These are phyloP conservation scores for Thamnidium elegans DNA, from an alignment of 192 early-diverging fungal species.

Conservation along the genomic window DNA sequence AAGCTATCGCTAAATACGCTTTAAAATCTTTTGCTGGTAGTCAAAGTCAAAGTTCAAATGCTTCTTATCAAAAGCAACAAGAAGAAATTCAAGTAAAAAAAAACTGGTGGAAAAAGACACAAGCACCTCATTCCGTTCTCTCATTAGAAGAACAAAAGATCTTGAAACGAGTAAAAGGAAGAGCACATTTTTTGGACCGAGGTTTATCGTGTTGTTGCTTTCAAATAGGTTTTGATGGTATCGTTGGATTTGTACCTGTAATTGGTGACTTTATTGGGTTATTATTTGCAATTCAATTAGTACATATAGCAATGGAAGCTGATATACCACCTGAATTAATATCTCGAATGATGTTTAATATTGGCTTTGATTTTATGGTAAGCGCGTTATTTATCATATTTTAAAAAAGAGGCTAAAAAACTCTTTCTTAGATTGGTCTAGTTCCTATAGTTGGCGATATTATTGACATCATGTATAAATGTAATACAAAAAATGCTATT, in stretches of 20 bases:
- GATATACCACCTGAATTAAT: constrained; percentile 37
- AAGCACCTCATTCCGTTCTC: constrained; percentile 3
- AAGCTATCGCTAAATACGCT: constrained; percentile 13
- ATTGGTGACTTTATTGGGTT: constrained; percentile 42
- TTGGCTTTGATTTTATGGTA: constrained; percentile 46
- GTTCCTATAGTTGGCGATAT: constrained; percentile 47
- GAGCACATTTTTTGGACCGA: constrained; percentile 42
- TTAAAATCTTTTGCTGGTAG: constrained; percentile 1
- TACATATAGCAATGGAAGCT: constrained; percentile 39
- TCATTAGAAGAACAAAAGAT: constrained; percentile 21
- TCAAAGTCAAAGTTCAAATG: too few species aligned
- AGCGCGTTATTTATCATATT: neutral
- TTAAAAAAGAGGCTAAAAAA: too few species aligned
- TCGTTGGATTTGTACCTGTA: constrained; percentile 46
- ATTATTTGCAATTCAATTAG: constrained; percentile 33
- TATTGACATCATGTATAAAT: constrained; percentile 47
- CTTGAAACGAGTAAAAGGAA: constrained; percentile 36
- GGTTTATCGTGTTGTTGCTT: constrained; percentile 35
- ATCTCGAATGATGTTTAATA: constrained; percentile 39
- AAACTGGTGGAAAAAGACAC: constrained; percentile 14
- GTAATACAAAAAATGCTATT: constrained; percentile 46
- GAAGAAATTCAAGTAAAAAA: neutral
- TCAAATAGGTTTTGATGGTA: constrained; percentile 39
- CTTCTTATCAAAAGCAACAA: neutral
- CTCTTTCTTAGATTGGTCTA: constrained; percentile 35